These are phyloP conservation scores for Fagopyrum tataricum DNA, from an alignment of 148 eudicot species.

Conservation along the genomic window DNA sequence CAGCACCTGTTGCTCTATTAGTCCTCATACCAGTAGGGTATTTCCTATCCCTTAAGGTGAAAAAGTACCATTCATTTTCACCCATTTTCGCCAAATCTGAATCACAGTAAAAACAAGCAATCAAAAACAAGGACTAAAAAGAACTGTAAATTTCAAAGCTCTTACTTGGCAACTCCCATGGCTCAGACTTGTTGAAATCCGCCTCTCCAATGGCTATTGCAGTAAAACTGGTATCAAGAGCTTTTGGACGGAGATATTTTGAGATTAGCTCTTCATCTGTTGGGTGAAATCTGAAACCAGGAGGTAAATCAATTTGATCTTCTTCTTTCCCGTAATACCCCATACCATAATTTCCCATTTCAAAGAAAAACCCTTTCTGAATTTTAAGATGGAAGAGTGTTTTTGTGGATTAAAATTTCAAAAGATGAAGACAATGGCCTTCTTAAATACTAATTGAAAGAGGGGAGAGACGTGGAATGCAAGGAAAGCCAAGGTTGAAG, in stretches of 20 bases:
- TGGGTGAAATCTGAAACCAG: slow-evolving; percentile 88
- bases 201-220: slow-evolving; percentile 70
- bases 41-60: slow-evolving; percentile 57
- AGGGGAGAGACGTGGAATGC: slow-evolving; percentile 12
- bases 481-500: slow-evolving; percentile 5
- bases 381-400: background rate
- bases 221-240: slow-evolving; percentile 38
- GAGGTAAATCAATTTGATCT: slow-evolving; percentile 58
- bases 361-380: background rate
- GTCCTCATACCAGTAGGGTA: slow-evolving; percentile 66
- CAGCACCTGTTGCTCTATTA: slow-evolving; percentile 50
- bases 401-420: background rate
- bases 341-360: background rate
- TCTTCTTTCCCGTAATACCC: background rate
- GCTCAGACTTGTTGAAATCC: slow-evolving; percentile 89
- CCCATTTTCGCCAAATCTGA: slow-evolving; percentile 56
- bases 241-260: slow-evolving; percentile 58
- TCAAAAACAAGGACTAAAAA: background rate
- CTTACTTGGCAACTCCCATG: slow-evolving; percentile 92
- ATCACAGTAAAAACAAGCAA: slow-evolving; percentile 7
- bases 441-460: background rate
- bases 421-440: background rate
- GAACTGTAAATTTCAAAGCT: background rate
- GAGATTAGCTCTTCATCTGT: slow-evolving; percentile 81
- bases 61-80: slow-evolving; percentile 65